Conservation (phyloP, 2,329 filamentous ascomycete genomes). For the Neofusicoccum sp. region DNA sequence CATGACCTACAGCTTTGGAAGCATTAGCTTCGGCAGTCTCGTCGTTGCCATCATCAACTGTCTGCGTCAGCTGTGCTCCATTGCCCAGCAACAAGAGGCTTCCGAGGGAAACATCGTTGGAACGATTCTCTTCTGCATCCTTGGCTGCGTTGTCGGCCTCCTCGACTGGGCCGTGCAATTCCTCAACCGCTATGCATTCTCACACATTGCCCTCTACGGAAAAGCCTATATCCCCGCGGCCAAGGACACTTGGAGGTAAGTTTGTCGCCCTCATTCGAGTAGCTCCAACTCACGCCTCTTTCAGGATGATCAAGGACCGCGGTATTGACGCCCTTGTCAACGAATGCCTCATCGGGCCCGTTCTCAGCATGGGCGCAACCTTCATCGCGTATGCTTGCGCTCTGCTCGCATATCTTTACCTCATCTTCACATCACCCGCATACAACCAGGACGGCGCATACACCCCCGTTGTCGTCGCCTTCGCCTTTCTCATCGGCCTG, state of each 20-base stretch:
- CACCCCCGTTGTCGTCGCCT: constrained; percentile 77
- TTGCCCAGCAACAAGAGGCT: constrained; percentile 67
- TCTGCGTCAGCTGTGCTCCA: constrained; percentile 74
- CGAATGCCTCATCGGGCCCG: constrained; percentile 68
- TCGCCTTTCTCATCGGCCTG: constrained; percentile 83
- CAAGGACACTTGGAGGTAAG: constrained; percentile 77
- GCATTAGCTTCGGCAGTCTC: constrained; percentile 81
- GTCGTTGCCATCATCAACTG: constrained; percentile 85
- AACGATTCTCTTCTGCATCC: constrained; percentile 66
- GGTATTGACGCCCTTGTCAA: constrained; percentile 89
- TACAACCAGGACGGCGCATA: constrained; percentile 70
- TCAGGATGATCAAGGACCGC: constrained; percentile 79
- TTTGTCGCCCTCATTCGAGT: constrained; percentile 18
- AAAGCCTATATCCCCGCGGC: constrained; percentile 83
- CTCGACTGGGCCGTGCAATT: constrained; percentile 86
- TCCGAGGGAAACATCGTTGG: constrained; percentile 67
- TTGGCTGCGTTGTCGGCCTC: constrained; percentile 73
- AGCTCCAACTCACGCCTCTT: background rate
- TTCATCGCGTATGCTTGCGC: constrained; percentile 83
- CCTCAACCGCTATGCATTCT: constrained; percentile 89
- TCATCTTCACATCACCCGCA: constrained; percentile 73
- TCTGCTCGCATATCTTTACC: constrained; percentile 81
- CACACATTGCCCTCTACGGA: constrained; percentile 88
- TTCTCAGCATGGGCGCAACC: constrained; percentile 70
- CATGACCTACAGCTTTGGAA: constrained; percentile 88